Conservation (phyloP, 2,329 filamentous ascomycete genomes). For the Ophidiomyces ophidiicola region DNA sequence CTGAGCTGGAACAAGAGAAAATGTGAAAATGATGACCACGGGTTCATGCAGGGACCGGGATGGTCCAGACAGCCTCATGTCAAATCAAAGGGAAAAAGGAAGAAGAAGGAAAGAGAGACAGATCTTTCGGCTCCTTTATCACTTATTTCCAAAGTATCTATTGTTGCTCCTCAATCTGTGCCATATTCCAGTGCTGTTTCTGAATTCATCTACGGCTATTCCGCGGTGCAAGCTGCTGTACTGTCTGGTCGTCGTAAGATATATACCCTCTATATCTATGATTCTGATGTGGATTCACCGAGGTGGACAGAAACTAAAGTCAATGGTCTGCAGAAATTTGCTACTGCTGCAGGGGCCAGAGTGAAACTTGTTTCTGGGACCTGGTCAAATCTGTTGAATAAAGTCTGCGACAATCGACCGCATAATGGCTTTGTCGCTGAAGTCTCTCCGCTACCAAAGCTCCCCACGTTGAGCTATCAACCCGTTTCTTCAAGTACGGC, state of each 20-base stretch:
- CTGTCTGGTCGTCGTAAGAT: conserved; percentile 56
- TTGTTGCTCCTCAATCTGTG: conserved; percentile 35
- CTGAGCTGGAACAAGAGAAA: no score
- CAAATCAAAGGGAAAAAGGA: background rate
- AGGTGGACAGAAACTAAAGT: conserved; percentile 6
- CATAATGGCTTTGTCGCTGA: conserved; percentile 88
- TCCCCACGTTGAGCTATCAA: conserved; percentile 51
- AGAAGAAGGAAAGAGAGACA: background rate
- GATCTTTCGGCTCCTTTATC: conserved; percentile 2
- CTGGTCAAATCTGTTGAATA: conserved; percentile 61
- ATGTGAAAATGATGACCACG: no score
- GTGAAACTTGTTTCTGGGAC: conserved; percentile 49
- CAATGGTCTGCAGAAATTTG: conserved; percentile 29
- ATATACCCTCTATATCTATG: conserved; percentile 73
- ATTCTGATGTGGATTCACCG: conserved; percentile 39
- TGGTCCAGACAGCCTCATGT: no score
- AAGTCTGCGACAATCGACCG: conserved; percentile 67
- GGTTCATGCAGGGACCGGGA: no score
- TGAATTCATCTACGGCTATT: conserved; percentile 79
- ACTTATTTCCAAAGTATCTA: conserved; percentile 4
- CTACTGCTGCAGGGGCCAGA: conserved; percentile 36
- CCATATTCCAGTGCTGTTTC: conserved; percentile 75
- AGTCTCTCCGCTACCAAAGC: conserved; percentile 65
- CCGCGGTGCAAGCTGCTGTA: conserved; percentile 68
- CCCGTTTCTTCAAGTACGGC: conserved; percentile 35